Conservation (phyloP, 176 grass and related monocot species). For the Bromus sterilis region DNA sequence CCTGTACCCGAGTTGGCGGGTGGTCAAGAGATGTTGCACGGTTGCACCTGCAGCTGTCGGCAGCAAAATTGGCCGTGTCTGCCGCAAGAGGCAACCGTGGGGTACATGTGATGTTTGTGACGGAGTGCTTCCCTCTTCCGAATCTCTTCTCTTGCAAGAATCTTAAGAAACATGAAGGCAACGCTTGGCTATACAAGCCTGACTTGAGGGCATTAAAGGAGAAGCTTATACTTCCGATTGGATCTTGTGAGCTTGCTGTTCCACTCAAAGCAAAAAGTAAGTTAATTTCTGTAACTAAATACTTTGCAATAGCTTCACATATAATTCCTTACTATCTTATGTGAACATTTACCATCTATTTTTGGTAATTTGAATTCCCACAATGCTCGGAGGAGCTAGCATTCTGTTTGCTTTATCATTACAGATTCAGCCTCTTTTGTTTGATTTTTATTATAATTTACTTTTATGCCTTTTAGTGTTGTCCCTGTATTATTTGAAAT, state of each 20-base stretch:
- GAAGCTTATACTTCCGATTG: conserved; percentile 73
- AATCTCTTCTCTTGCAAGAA: conserved; percentile 85
- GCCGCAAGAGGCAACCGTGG: conserved; percentile 34
- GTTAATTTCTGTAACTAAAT: no score
- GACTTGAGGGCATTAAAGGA: conserved; percentile 57
- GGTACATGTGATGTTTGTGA: conserved; percentile 77
- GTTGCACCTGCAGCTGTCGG: conserved; percentile 78
- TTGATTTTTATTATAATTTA: not conserved
- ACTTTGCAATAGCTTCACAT: not conserved
- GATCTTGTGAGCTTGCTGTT: conserved; percentile 81
- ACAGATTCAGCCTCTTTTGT: not conserved
- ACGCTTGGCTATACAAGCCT: conserved; percentile 73
- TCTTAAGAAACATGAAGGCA: conserved; percentile 64
- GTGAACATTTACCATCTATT: not conserved
- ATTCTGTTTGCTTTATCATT: not conserved
- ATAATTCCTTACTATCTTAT: not conserved
- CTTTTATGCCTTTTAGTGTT: not conserved
- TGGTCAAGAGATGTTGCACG: conserved; percentile 88
- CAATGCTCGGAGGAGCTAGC: not conserved
- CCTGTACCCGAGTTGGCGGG: conserved; percentile 38
- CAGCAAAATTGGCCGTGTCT: conserved; percentile 64
- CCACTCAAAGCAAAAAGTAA: conserved; percentile 81
- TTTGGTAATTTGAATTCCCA: not conserved
- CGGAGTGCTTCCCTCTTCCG: conserved; percentile 75
- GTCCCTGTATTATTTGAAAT: not conserved